Base-by-base conservation (phyloP, 345 rosid genomes). In the Murraya paniculata region DNA sequence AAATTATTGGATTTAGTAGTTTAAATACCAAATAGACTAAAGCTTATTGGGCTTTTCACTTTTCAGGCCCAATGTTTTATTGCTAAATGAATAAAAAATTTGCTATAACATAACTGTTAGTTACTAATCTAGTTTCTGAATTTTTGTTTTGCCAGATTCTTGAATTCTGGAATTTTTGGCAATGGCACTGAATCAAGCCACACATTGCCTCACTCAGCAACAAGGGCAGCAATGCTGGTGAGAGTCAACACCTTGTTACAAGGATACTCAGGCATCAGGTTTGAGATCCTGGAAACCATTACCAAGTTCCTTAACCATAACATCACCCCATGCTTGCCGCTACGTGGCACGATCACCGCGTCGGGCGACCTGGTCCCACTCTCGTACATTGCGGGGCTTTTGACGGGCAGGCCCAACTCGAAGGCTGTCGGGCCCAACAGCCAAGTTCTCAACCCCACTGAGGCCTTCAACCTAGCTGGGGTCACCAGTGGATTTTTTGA, bases 141-240 rank as follows among this genome's bases (percentile, higher is more conserved):
- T 6, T 56, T 33, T 24, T 60, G 10, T 18, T 66, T 41, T 22
- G 24, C 1, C 83, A 92, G 94, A 62, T 88, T 92, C 76, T 78
- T 92, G 72, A 92, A 92, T 76, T 89, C 93, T 72, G 97, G 93
- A 33, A 68, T 92, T 25, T 92, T 90, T 45, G 92, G 94, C 6
- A 81, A 83, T 64, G 91, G 92, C 6, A 85, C 87, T 0, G 92
- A 90, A 59, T 78, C 91, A 0, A 65, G 86, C 84, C 97, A 90
- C 80, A 84, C 87, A 68, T 75, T 92, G 76, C 87, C 93, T 4
- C 89, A 83, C 70, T 70, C 93, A 2, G 88, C 92, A 31, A 88
- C 94, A 3, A 85, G 93, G 80, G 97, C 94, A 3, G 90, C 93
- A 4, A 92, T 92, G 97, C 83, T 92, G 38, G 97, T 92, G 27